Evolutionary conservation across 208 protist genomes (phyloP), one percentile per base, ranked within the genome.

Genomic region (Leishmania aethiopica): DNA sequence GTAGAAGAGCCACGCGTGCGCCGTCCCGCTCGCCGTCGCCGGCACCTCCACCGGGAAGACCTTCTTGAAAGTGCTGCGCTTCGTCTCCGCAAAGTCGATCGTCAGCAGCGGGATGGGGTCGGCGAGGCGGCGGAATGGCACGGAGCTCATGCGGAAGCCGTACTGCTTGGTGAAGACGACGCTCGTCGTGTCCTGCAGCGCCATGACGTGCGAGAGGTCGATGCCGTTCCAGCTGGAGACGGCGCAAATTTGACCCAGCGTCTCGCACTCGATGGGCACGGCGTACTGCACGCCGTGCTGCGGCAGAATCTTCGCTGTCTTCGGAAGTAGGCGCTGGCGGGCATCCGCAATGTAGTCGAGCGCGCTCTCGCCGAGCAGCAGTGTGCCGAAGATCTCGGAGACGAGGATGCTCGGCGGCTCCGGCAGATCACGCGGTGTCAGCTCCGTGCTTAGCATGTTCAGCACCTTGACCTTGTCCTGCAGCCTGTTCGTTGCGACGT

Each of bases 91-190:
- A 83, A 98, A 98, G 87, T 98, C 95, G 78, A 98, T 82, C 17
- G 83, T 76, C 32, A 98, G 89, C 28, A 98, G 74, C 69, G 81
- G 77, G n/a, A 98, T 88, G 17, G 93, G 94, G 37, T 90, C 91
- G n/a, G 86, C 75, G 57, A 97, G 88, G 37, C 80, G 73, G 53
- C 83, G 86, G 80, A 93, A 96, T 2, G 92, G 89, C 0, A 98
- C 91, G 72, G 92, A 96, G 83, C 89, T 96, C 85, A 98, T 91
- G 78, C 94, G 94, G 84, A 98, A 97, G 66, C 96, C 96, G 83
- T 98, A 98, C 86, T 97, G 93, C 88, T 98, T 98, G 19, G 96
- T 97, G 90, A 98, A 98, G 72, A 98, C 95, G 19, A 96, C 81
- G 74, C 90, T 96, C 5, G 88, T 90, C 19, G 95, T 98, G 86